These are phyloP conservation scores for Piper betle DNA, from an alignment of 164 flowering plant species.

Conservation along the genomic window DNA sequence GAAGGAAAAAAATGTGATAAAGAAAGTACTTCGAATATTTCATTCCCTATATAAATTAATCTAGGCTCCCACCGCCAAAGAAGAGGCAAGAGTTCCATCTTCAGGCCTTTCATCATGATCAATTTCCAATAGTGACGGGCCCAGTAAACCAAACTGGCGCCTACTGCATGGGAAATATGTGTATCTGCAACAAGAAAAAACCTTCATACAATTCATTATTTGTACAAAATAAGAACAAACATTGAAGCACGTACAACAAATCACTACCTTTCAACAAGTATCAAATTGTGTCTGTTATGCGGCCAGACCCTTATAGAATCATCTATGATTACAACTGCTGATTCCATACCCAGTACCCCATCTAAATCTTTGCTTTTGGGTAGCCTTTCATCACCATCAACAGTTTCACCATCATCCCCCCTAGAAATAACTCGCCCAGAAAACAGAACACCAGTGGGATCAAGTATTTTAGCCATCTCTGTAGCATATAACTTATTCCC, in stretches of 20 bases:
- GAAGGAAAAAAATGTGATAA: conserved; percentile 1
- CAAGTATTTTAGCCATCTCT: conserved; percentile 93
- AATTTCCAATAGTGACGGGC: conserved; percentile 95
- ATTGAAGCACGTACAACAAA: not conserved
- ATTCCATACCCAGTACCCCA: conserved; percentile 96
- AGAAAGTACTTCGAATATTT: not conserved
- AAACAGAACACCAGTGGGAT: conserved; percentile 74
- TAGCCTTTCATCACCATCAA: conserved; percentile 65
- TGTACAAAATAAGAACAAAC: not conserved
- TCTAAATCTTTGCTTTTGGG: conserved; percentile 94
- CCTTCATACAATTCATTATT: not conserved
- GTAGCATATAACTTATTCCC: conserved; percentile 90
- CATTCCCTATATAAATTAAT: not conserved
- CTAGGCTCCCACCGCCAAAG: conserved; percentile 47
- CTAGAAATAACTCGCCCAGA: conserved; percentile 77
- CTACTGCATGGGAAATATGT: conserved; percentile 94
- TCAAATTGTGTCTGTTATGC: conserved; percentile 78
- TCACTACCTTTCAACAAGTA: conserved; percentile 77
- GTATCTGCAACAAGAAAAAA: conserved; percentile 39
- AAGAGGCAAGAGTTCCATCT: conserved; percentile 87
- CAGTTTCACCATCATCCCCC: conserved; percentile 73
- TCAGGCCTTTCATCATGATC: conserved; percentile 95
- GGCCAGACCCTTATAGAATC: conserved; percentile 99
- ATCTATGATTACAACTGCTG: conserved; percentile 83
- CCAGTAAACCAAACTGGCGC: conserved; percentile 85